These are phyloP conservation scores for Dichotomocladium elegans DNA, from an alignment of 371 early-diverging fungal genomes.

Conservation along the genomic window DNA sequence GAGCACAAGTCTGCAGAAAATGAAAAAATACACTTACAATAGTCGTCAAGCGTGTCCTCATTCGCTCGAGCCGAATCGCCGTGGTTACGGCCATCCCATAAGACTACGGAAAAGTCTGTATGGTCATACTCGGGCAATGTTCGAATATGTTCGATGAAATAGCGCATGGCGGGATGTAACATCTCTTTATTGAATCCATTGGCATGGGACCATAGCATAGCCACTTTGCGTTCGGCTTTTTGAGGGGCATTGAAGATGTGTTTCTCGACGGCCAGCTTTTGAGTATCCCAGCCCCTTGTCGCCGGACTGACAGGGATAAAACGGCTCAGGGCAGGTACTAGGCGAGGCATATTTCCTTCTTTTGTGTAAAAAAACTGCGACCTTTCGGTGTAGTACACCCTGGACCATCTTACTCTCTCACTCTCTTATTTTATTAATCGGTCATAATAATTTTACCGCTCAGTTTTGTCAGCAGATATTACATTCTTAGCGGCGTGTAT, in stretches of 20 bases:
- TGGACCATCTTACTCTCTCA: too few species aligned
- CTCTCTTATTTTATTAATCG: too few species aligned
- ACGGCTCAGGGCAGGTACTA: constrained; percentile 1
- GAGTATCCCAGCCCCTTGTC: constrained; percentile 20
- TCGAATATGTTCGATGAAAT: constrained; percentile 11
- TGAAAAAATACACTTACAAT: constrained; percentile 20
- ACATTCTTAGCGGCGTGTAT: too few species aligned
- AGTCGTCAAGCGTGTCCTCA: constrained; percentile 16
- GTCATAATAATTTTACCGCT: too few species aligned
- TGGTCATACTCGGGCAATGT: constrained; percentile 12
- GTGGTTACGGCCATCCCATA: constrained; percentile 43
- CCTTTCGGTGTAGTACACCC: too few species aligned
- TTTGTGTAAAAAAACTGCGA: too few species aligned
- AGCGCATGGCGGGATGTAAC: constrained; percentile 29
- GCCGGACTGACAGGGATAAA: constrained; percentile 22
- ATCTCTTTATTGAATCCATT: constrained; percentile 40
- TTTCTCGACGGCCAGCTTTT: constrained; percentile 24
- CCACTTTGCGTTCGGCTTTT: constrained; percentile 6
- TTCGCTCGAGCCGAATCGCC: constrained; percentile 43
- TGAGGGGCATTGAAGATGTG: constrained; percentile 23
- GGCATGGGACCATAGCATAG: constrained; percentile 32
- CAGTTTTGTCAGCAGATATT: too few species aligned
- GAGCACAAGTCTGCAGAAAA: neutral
- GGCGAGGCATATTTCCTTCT: constrained; percentile 17
- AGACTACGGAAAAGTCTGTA: constrained; percentile 22